Evolutionary conservation across 129 eudicot genomes (phyloP), one percentile per base, ranked within the genome.

Genomic region (Heracleum sosnowskyi): DNA sequence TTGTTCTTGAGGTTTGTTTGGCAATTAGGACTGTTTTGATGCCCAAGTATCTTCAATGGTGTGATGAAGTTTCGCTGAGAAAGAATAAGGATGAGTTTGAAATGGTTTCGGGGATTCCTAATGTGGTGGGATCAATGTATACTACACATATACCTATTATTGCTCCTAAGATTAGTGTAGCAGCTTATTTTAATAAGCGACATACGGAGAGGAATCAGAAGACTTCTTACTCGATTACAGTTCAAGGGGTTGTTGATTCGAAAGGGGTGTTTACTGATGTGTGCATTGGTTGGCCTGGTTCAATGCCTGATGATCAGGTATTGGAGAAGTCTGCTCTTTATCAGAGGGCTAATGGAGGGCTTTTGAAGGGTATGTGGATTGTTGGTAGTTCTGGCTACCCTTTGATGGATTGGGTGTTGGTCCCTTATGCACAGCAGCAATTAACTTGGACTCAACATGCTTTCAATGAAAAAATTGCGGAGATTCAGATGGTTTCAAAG

Each of bases 281-380:
- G 72, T 95, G 97, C 86, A 95, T 95, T 2, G 98, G 98, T 7
- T 95, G 96, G 89, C 98, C 98, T 35, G 98, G 98, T 66, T 92
- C 97, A 9, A 95, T 90, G 98, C 87, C 96, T 18, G 97, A 95
- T 84, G 98, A 95, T 81, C 93, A 88, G 76, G 93, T 94, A 11
- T 73, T 94, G 77, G 98, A 91, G 79, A 94, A 89, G 42, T 94
- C 98, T 2, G 93, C 97, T 0, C 91, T 94, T 78, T 89, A 75
- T 76, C 98, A 91, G 72, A 84, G 98, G 75, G 98, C 97, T 28
- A 91, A 85, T 79, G 84, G 84, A 40, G 98, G 98, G 71, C 84
- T 91, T 29, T 82, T 91, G 82, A 87, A 90, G 44, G 92, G 91
- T 37, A 89, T 82, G 24, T 92, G 98, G 98, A 87, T 95, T 49